Evolutionary conservation across 164 flowering plant genomes (phyloP), one percentile per base, ranked within the genome.

Genomic region (Vitis amurensis): DNA sequence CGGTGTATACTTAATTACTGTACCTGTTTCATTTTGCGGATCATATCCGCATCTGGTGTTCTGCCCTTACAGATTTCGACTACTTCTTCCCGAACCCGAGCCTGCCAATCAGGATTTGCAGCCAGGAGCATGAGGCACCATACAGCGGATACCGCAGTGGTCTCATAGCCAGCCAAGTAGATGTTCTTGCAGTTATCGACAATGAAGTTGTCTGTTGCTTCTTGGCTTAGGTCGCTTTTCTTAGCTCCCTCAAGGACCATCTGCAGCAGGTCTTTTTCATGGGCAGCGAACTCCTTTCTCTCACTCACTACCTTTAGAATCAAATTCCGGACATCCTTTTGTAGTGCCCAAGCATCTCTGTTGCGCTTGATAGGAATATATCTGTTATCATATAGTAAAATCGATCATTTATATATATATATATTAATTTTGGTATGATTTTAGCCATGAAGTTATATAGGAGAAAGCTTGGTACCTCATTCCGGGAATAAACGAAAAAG

Each of bases 221-320:
- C 63, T 37, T 64, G 23, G 30, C 59, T 8, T 1, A 29, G 23
- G 0, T 57, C 61, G 27, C 29, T 23, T 19, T 31, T 9, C 1
- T 7, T 31, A 29, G 77, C 69, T 2, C 69, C 55, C 51, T 69
- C 61, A 5, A 74, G 29, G 15, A 74, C 51, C 56, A 50, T 55
- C 31, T 74, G 69, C 12, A 74, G 55, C 12, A 74, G n/a, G 16
- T 74, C 77, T 12, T 68, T 50, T 51, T 75, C 73, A 0, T 55
- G 11, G 60, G 61, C 13, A n/a, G 59, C 69, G 1, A 23, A 23
- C 49, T 4, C 44, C 64, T 67, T 61, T 4, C 75, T 52, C 57
- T 84, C 78, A 23, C 69, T 79, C n/a, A 80, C 83, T 17, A 82
- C 76, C 50, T 79, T 63, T 50, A 85, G 48, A 10, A 88, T 86